Conservation (phyloP, 2,329 filamentous ascomycete species). For the Trichoderma citrinoviride region DNA sequence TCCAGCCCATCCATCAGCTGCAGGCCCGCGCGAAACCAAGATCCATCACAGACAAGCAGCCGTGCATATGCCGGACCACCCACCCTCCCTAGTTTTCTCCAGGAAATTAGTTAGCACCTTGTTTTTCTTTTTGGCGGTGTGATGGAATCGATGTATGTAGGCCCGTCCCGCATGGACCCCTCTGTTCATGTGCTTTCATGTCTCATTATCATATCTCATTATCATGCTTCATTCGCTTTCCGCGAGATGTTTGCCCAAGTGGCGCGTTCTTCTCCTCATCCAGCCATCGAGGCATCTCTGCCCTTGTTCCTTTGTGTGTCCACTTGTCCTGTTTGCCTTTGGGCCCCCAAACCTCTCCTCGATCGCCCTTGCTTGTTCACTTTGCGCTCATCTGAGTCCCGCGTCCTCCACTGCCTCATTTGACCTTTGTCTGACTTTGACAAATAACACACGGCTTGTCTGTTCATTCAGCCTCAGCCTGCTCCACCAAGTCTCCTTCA, state of each 20-base stretch:
- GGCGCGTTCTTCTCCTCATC: not conserved
- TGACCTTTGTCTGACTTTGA: not conserved
- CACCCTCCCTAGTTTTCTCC: not conserved
- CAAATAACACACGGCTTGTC: not conserved
- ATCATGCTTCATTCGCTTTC: not conserved
- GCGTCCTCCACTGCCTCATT: not conserved
- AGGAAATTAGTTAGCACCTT: not conserved
- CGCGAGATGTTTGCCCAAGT: not conserved
- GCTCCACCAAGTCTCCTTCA: not conserved
- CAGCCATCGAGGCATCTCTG: not conserved
- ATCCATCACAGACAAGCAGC: not conserved
- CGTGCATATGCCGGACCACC: not conserved
- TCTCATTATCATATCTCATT: constrained; percentile 19
- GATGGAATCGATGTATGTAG: not conserved
- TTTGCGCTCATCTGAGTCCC: not conserved
- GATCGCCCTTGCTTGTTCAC: not conserved
- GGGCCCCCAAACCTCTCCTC: not conserved
- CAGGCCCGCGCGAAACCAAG: not conserved
- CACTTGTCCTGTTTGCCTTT: not conserved
- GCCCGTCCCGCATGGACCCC: not conserved
- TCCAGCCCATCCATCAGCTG: not conserved
- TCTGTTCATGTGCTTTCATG: not conserved
- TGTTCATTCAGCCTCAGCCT: not conserved
- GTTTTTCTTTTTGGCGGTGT: not conserved
- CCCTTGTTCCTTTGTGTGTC: not conserved